Evolutionary conservation across 2,329 filamentous ascomycete species (phyloP), one percentile per base, ranked within the genome.

Genomic region (Colletotrichum sp.): DNA sequence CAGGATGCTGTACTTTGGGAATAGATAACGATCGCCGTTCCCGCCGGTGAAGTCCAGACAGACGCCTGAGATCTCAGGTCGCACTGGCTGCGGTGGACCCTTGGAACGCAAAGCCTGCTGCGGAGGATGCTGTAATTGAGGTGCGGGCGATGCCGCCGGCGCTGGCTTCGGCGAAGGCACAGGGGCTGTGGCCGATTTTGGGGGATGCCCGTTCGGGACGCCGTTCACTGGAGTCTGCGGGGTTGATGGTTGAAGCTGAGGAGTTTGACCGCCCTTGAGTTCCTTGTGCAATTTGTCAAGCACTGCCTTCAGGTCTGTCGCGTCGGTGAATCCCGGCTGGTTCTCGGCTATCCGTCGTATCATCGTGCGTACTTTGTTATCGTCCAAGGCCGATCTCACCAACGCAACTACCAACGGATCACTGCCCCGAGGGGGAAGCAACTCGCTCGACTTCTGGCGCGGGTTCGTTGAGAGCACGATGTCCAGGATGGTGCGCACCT

Each of bases 1-100:
- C 66, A 96, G 83, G 39, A 96, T 93, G 83, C 93, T 94, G 81
- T 94, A 93, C 78, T 93, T 94, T 3, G 95, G 95, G 78, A 97
- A 96, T 64, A 95, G 85, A 81, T 94, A 96, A 30, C 94, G 91
- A 82, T 96, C 94, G 61, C 94, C 94, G 4, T 87, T 91, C 39
- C 92, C 92, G 63, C 90, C 90, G 7, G 87, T 82, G 82, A 95
- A 95, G 78, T 95, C 93, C 76, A 95, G 90, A 1, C 93, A 90
- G 16, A 94, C 87, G n/a, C 92, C 92, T 2, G 91, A 89, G 59
- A 93, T 89, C 72, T 93, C 93, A 30, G 90, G 90, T 78, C 90
- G 92, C 13, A 84, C 82, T 3, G 87, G 83, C 9, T 82, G 81
- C 22, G 88, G 88, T 3, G 89, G 87, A 0, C 90, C 91, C 78